Conservation (phyloP, 306 rosid genomes). For the Amphicarpaea edgeworthii region DNA sequence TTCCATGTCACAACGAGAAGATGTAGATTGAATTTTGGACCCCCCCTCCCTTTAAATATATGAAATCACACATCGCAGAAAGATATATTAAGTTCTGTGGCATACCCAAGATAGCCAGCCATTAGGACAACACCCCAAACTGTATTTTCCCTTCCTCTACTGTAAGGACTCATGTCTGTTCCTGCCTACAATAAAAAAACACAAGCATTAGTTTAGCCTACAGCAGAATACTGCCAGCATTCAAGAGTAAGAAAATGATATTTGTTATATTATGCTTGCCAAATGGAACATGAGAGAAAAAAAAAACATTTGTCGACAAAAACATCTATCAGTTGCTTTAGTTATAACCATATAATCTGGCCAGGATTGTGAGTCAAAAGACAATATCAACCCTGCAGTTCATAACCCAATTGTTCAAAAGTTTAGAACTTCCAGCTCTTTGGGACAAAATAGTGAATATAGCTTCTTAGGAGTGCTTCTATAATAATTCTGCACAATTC, state of each 20-base stretch:
- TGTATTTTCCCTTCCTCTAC: conserved; percentile 95
- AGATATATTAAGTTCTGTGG: conserved; percentile 41
- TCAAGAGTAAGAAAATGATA: conserved; percentile 26
- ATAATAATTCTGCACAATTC: neutral
- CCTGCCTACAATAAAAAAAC: conserved; percentile 75
- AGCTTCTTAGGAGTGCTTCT: conserved; percentile 16
- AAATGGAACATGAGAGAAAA: conserved; percentile 32
- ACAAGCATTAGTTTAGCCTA: conserved; percentile 43
- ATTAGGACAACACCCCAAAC: conserved; percentile 89
- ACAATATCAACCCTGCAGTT: conserved; percentile 1
- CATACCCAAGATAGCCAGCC: conserved; percentile 97
- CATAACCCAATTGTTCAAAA: conserved; percentile 1
- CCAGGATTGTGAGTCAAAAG: neutral
- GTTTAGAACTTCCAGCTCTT: neutral
- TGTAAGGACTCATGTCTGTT: conserved; percentile 75
- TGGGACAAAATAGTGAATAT: neutral
- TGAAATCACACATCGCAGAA: conserved; percentile 36
- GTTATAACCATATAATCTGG: neutral
- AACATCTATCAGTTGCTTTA: neutral
- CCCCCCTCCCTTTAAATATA: neutral
- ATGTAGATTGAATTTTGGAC: conserved; percentile 40
- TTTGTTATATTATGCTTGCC: conserved; percentile 6
- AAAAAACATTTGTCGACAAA: neutral
- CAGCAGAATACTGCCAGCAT: conserved; percentile 23
- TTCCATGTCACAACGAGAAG: conserved; percentile 25